A percentile compares a stretch with the other conserved stretches of the same genome.
phyloP scores from a whole-genome alignment of 176 grass and related monocot genomes.

The Eragrostis curvula region DNA sequence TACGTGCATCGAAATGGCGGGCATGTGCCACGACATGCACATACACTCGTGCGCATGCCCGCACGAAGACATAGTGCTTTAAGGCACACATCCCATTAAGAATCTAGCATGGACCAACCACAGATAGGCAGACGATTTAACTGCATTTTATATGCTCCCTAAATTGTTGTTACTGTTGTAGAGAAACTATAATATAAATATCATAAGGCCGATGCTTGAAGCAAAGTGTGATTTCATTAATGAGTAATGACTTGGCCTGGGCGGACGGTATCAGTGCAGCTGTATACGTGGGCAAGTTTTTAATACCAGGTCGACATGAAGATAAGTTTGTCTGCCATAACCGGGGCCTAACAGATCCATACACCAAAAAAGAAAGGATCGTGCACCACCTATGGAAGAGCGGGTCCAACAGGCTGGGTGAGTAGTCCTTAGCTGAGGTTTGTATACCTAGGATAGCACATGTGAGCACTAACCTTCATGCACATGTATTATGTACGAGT shows the following conservation, averaged over 20 bases:
- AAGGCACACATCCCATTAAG: constrained; percentile 54
- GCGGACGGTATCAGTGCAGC: constrained; percentile 10
- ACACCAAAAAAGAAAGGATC: constrained; percentile 34
- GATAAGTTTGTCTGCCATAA: constrained; percentile 60
- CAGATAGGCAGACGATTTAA: constrained; percentile 38
- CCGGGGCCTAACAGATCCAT: constrained; percentile 38
- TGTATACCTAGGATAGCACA: constrained; percentile 51
- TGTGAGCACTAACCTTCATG: constrained; percentile 46
- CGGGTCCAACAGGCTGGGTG: constrained; percentile 36
- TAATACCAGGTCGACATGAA: constrained; percentile 44
- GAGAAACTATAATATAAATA: constrained; percentile 28
- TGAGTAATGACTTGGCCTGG: constrained; percentile 42
- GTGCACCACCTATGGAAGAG: constrained; percentile 35
- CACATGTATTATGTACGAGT: constrained; percentile 36
- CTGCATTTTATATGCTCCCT: constrained; percentile 41
- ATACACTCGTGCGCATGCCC: constrained; percentile 53
- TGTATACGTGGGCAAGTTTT: constrained; percentile 43
- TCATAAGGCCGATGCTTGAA: constrained; percentile 30
- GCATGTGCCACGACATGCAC: constrained; percentile 51
- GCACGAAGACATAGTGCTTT: constrained; percentile 45
- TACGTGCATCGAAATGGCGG: constrained; percentile 45
- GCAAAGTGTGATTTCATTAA: constrained; percentile 40
- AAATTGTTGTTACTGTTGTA: constrained; percentile 38
- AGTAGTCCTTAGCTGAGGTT: constrained; percentile 27
- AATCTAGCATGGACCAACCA: constrained; percentile 56